Conservation (phyloP, 768 basidiomycete genomes). For the Cyclocybe aegerita region DNA sequence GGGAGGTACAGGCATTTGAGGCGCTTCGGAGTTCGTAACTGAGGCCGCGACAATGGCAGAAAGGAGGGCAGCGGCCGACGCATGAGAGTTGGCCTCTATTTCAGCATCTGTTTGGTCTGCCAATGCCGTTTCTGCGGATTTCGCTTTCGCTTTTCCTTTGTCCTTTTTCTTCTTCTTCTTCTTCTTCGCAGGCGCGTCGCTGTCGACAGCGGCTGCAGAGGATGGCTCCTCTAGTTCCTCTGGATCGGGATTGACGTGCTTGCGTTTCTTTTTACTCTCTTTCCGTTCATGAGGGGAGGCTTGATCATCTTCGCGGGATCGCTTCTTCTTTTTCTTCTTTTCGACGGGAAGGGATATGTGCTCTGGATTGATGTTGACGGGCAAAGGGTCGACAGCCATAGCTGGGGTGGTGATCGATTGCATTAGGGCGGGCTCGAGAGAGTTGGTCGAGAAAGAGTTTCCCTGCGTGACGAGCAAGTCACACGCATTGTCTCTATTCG, state of each 20-base stretch:
- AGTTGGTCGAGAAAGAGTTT: slow-evolving; percentile 8
- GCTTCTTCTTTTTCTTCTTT: slow-evolving; percentile 42
- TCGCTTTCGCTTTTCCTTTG: slow-evolving; percentile 31
- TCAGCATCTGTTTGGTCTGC: slow-evolving; percentile 25
- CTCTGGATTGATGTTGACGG: slow-evolving; percentile 15
- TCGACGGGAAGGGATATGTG: slow-evolving; percentile 10
- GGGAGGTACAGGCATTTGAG: slow-evolving; percentile 30
- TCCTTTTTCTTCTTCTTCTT: slow-evolving; percentile 25
- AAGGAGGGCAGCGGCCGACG: slow-evolving; percentile 57
- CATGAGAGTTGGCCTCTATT: slow-evolving; percentile 37
- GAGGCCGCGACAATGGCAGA: slow-evolving; percentile 68
- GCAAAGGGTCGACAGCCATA: slow-evolving; percentile 16
- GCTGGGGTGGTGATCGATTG: slow-evolving; percentile 25
- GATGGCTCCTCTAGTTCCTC: slow-evolving; percentile 2
- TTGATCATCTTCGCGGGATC: slow-evolving; percentile 27
- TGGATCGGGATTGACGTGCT: slow-evolving; percentile 24
- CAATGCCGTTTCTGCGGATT: slow-evolving; percentile 5
- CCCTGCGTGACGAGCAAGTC: slow-evolving; percentile 2
- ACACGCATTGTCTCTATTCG: slow-evolving; percentile 9
- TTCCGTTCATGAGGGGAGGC: slow-evolving; percentile 12
- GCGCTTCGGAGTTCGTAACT: slow-evolving; percentile 43
- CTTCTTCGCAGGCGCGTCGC: slow-evolving; percentile 6
- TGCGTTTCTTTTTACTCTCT: slow-evolving; percentile 36
- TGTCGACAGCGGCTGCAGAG: background rate
- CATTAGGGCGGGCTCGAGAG: slow-evolving; percentile 46